Percentiles rank a stretch among this genome's conserved stretches.
Evolutionary conservation across 352 stramenopile genomes (phyloP).

Genomic region (Globisporangium iwayamae): DNA sequence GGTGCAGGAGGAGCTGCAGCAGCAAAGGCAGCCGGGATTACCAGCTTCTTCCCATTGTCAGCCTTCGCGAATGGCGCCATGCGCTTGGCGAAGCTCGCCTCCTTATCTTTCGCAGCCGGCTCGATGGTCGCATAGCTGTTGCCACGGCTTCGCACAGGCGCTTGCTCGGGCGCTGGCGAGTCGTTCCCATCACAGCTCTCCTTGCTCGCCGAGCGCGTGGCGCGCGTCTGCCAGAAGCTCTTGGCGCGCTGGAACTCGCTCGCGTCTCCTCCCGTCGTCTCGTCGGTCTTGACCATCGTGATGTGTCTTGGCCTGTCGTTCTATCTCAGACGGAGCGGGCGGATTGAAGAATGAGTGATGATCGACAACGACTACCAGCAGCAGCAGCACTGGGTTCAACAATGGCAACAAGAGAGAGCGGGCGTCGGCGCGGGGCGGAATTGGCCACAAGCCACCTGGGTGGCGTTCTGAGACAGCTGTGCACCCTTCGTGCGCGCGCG

Average conservation of each 20-base stretch:
- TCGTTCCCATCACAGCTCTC: not conserved
- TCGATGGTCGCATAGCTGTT: conserved; percentile 5
- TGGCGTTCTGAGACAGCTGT: not conserved
- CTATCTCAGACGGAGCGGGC: not conserved
- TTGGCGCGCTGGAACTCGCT: conserved; percentile 52
- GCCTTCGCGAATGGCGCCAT: conserved; percentile 13
- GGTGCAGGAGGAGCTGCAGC: not conserved
- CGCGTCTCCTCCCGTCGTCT: not conserved
- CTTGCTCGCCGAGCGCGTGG: conserved; percentile 29
- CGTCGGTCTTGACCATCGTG: not conserved
- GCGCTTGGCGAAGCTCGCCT: conserved; percentile 18
- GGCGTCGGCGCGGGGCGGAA: not conserved
- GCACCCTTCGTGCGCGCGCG: not conserved
- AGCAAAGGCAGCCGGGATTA: conserved; percentile 1
- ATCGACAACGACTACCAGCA: no score
- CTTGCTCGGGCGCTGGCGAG: no score
- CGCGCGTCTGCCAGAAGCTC: conserved; percentile 65
- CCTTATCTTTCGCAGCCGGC: conserved; percentile 5
- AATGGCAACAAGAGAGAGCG: conserved; percentile 1
- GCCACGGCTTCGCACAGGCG: not conserved
- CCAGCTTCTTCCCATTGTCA: not conserved
- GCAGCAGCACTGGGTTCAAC: not conserved
- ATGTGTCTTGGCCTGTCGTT: not conserved
- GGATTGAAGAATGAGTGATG: conserved; percentile 13
- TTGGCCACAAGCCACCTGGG: not conserved